Evolutionary conservation across 768 basidiomycete species (phyloP).

Genomic region (Sarcodon aspratus): DNA sequence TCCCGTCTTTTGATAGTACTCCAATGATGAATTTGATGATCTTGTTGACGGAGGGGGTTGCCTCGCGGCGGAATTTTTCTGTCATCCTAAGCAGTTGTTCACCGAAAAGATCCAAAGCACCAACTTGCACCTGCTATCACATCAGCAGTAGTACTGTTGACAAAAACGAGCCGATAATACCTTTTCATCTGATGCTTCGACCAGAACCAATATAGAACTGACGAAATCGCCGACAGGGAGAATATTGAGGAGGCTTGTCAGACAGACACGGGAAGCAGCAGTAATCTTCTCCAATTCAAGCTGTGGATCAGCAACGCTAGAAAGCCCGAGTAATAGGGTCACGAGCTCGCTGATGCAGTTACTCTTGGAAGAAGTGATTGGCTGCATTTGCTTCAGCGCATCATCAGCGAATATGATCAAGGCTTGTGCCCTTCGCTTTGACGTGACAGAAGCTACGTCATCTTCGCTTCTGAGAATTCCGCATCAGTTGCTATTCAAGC

Average conservation of each 20-base stretch:
- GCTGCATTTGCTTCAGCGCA: constrained; percentile 27
- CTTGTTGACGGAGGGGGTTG: constrained; percentile 36
- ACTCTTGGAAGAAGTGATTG: constrained; percentile 10
- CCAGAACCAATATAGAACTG: constrained; percentile 41
- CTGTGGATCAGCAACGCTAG: constrained; percentile 17
- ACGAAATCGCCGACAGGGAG: constrained; percentile 70
- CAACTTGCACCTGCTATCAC: constrained; percentile 40
- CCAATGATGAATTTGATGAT: constrained; percentile 41
- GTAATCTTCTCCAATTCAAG: constrained; percentile 18
- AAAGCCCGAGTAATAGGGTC: constrained; percentile 37
- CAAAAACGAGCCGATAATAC: constrained; percentile 20
- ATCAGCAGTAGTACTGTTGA: not conserved
- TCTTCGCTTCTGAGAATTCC: constrained; percentile 38
- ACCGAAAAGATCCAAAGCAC: constrained; percentile 59
- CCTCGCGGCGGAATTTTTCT: constrained; percentile 38
- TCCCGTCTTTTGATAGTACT: constrained; percentile 31
- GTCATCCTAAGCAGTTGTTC: constrained; percentile 55
- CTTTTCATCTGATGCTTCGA: constrained; percentile 33
- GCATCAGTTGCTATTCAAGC: not conserved
- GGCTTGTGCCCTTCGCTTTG: constrained; percentile 54
- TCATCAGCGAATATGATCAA: constrained; percentile 54
- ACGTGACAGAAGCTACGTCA: constrained; percentile 26
- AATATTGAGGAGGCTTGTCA: constrained; percentile 43
- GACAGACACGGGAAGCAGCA: constrained; percentile 33
- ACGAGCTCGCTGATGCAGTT: constrained; percentile 18